phyloP scores from a whole-genome alignment of 352 stramenopile species.

The Phytopythium cucurbitacearum region DNA sequence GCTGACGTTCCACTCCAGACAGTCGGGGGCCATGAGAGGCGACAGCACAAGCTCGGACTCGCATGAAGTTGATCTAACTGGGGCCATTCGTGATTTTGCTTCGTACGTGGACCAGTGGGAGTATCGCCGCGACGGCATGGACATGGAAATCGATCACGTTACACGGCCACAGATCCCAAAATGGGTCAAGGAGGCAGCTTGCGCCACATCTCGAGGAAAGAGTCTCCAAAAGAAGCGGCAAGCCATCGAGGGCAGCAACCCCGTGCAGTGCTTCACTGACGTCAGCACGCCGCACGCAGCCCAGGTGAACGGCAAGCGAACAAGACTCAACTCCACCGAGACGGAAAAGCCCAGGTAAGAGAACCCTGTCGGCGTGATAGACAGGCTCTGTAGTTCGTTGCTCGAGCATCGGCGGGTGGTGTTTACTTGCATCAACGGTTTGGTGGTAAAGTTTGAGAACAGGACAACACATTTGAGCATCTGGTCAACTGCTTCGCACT shows the following conservation, averaged over 20 bases:
- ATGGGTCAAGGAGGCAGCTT: slow-evolving; percentile 54
- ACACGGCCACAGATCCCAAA: slow-evolving; percentile 42
- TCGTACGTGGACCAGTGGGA: slow-evolving; percentile 76
- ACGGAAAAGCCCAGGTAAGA: too few relatives aligned
- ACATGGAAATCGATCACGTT: slow-evolving; percentile 78
- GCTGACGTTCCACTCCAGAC: slow-evolving; percentile 55
- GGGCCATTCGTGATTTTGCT: slow-evolving; percentile 73
- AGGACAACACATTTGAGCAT: too few relatives aligned
- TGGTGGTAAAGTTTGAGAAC: too few relatives aligned
- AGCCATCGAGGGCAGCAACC: slow-evolving; percentile 3
- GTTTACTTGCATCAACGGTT: too few relatives aligned
- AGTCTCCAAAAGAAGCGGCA: slow-evolving; percentile 23
- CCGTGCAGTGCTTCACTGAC: slow-evolving; percentile 19
- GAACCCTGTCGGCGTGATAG: too few relatives aligned
- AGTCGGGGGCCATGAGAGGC: slow-evolving; percentile 7
- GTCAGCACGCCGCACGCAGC: slow-evolving; percentile 24
- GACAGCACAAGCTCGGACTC: background rate
- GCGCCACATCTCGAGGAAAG: slow-evolving; percentile 17
- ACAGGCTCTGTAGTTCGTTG: too few relatives aligned
- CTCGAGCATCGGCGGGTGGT: too few relatives aligned
- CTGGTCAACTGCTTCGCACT: too few relatives aligned
- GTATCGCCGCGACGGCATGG: slow-evolving; percentile 66
- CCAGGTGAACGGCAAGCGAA: slow-evolving; percentile 9
- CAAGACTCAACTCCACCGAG: slow-evolving; percentile 1
- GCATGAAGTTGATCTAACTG: slow-evolving; percentile 62